These are phyloP conservation scores for Mycena maculata DNA, from an alignment of 768 basidiomycete species.

Conservation along the genomic window DNA sequence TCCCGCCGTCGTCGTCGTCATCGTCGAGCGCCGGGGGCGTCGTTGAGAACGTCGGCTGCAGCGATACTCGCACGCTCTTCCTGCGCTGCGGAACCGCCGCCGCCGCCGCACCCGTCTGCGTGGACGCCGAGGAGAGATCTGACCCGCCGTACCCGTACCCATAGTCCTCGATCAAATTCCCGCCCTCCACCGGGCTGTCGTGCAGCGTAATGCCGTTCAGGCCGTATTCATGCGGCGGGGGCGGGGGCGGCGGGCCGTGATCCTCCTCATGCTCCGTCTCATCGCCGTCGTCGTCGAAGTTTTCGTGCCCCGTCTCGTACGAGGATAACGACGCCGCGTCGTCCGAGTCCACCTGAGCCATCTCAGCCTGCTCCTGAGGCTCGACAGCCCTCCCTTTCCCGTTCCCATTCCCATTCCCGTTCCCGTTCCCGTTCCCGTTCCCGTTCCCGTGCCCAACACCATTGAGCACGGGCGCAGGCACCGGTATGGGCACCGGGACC, in stretches of 20 bases:
- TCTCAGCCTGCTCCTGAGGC: neutral
- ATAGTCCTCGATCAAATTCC: conserved; percentile 24
- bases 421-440: conserved; percentile 38
- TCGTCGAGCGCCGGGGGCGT: conserved; percentile 66
- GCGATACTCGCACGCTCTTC: conserved; percentile 84
- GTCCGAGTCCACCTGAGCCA: conserved; percentile 39
- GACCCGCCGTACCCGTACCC: conserved; percentile 30
- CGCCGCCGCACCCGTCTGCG: conserved; percentile 3
- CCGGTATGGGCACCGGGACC: conserved; percentile 27
- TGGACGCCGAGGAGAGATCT: conserved; percentile 29
- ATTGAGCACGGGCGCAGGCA: conserved; percentile 24
- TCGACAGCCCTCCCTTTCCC: conserved; percentile 29
- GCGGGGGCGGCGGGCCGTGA: conserved; percentile 21
- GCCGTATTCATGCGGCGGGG: conserved; percentile 33
- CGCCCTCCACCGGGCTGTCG: conserved; percentile 11
- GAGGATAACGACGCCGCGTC: conserved; percentile 67
- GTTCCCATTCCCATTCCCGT: conserved; percentile 35
- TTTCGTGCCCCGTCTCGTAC: conserved; percentile 65
- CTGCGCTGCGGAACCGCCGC: conserved; percentile 46
- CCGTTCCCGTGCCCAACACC: conserved; percentile 24
- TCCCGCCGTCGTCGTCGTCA: conserved; percentile 57
- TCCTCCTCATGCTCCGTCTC: conserved; percentile 28
- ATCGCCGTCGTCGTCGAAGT: neutral
- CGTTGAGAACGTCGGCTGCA: conserved; percentile 80
- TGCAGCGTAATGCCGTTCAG: conserved; percentile 29